A percentile compares a stretch with the other conserved stretches of the same genome.
phyloP scores from a whole-genome alignment of 768 basidiomycete genomes.

The Botryobasidium botryosum region DNA sequence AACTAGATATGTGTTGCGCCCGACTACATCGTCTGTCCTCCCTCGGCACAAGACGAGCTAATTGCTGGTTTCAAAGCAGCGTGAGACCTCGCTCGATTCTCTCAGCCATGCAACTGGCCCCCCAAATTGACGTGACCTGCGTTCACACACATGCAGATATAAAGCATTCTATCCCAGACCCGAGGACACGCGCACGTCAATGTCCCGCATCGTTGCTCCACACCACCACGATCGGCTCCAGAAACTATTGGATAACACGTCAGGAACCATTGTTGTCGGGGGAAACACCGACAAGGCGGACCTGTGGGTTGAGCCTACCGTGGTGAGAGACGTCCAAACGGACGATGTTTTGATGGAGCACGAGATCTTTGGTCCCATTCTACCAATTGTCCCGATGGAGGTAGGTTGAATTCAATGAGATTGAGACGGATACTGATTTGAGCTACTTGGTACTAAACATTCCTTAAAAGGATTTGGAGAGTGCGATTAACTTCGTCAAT shows the following conservation, averaged over 20 bases:
- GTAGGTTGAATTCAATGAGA: no score
- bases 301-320: slow-evolving; percentile 38
- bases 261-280: slow-evolving; percentile 40
- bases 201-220: slow-evolving; percentile 36
- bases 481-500: slow-evolving; percentile 17
- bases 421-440: no score
- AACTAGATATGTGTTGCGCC: slow-evolving; percentile 19
- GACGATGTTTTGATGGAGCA: slow-evolving; percentile 38
- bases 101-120: no score
- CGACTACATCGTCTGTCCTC: slow-evolving; percentile 29
- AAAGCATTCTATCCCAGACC: slow-evolving; percentile 33
- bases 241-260: slow-evolving; percentile 33
- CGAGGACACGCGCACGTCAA: slow-evolving; percentile 26
- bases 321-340: slow-evolving; percentile 35
- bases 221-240: slow-evolving; percentile 37
- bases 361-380: slow-evolving; percentile 25
- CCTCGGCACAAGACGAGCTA: slow-evolving; percentile 30
- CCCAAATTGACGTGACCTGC: no score
- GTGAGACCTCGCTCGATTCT: no score
- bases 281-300: slow-evolving; percentile 26
- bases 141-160: slow-evolving; percentile 14
- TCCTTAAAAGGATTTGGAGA: slow-evolving; percentile 12
- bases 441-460: neutral
- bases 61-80: slow-evolving; percentile 28
- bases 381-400: slow-evolving; percentile 20